Evolutionary conservation across 2,329 filamentous ascomycete species (phyloP), one percentile per base, ranked within the genome.

Genomic region (Simplicillium sp.): DNA sequence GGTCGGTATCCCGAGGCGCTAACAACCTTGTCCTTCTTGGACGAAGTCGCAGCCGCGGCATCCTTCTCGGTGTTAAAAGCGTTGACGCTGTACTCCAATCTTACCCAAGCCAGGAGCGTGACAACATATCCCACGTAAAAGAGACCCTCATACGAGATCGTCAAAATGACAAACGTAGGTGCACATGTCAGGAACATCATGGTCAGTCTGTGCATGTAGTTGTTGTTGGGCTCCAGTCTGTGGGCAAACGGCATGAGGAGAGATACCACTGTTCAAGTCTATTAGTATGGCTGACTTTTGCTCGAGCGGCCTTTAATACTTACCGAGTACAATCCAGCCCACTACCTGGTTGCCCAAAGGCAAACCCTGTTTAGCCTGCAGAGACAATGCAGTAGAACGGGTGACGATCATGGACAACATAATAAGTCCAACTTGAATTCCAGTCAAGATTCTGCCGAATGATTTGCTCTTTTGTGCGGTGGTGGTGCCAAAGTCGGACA

Each of bases 131-230:
- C 80, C 44, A 96, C 78, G 62, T 97, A 98, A 61, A 98, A 98
- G 2, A 98, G 72, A 0, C 90, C 90, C 61, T 98, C 92, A 64
- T 94, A 98, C 1, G 90, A 96, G 51, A 97, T 96, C 7, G 89
- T 94, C 38, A 98, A 77, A 54, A 98, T 90, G 56, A 98, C 84
- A 62, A 97, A 98, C 2, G 84, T 84, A 0, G 92, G 92, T 0
- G 90, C 84, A 57, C 94, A 97, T 5, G 89, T 85, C 37, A 98
- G 71, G 66, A 97, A 98, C 40, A 96, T 80, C 51, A 94, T 77
- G 49, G 89, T 74, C 4, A 98, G 70, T 17, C 89, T 82, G 59
- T 97, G 89, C 50, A 97, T 76, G 60, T 97, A 96, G 63, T 96
- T 82, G 50, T 72, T 83, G 58, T 87, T 92, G 2, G 87, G 83